Base-by-base conservation (phyloP, 2,329 filamentous ascomycete genomes). In the Elsinoe fawcettii region DNA sequence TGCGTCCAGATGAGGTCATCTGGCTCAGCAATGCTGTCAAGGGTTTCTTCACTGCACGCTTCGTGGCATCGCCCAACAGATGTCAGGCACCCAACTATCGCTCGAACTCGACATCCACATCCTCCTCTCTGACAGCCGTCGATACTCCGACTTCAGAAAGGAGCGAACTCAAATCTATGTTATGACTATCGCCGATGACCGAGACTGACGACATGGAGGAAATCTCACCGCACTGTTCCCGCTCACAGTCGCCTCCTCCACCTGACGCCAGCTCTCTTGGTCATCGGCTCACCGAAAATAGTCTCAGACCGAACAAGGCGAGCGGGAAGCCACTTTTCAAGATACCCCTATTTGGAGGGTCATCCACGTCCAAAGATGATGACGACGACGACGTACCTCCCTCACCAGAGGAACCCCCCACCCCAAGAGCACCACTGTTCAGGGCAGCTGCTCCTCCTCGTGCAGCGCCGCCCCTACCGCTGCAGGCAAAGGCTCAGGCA, bases 21-120 rank as follows among this genome's bases (percentile, higher is more conserved):
- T 95, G 90, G 87, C 73, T 96, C 55, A 96, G 90, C 70, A 96
- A 92, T 70, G 90, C 88, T 0, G 86, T 92, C 1, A 80, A 87
- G 62, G 92, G 92, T 0, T 96, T 95, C 62, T 70, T 67, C 55
- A 61, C 61, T 12, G 66, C 65, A 7, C 60, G 59, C 16, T 64
- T 66, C 32, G 51, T 62, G 16, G 58, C 51, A 8, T 55, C 47
- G 12, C 55, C 41, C 11, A 56, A 59, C 55, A 59, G 60, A 27
- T 58, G 56, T 25, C 32, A 54, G 20, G 56, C 47, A 16, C 56
- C 56, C 14, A 49, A 44, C 16, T 57, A 49, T 32, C 55, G 55
- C 22, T 57, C 47, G 8, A 56, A 56, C 39, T 56, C 39, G 23
- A 47, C 54, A 36, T 46, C 43, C 8, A 37, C 41, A 11, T 56